These are phyloP conservation scores for Hymenoscyphus occultus DNA, from an alignment of 2,329 filamentous ascomycete genomes.

Conservation along the genomic window DNA sequence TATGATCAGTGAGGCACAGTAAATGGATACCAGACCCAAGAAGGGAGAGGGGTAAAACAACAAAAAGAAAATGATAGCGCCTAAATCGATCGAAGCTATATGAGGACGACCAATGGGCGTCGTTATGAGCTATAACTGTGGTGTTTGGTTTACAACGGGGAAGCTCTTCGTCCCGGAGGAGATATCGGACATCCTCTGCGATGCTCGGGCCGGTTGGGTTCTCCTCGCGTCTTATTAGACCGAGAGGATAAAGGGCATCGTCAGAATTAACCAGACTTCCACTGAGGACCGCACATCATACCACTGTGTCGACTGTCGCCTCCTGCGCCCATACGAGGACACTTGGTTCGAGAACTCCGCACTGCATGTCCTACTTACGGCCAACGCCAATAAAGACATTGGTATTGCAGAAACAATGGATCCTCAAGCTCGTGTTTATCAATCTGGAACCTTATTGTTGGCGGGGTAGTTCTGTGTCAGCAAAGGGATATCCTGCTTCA, in stretches of 20 bases:
- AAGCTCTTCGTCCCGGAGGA: too few species aligned
- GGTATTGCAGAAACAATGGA: not conserved
- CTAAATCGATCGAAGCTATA: too few species aligned
- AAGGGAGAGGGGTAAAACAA: too few species aligned
- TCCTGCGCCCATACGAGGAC: not conserved
- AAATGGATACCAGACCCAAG: too few species aligned
- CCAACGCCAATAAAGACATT: not conserved
- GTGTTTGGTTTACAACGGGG: too few species aligned
- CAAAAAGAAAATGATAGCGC: too few species aligned
- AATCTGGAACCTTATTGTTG: not conserved
- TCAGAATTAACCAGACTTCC: not conserved
- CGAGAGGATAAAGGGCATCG: not conserved
- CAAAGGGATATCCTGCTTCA: not conserved
- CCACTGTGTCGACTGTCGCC: not conserved
- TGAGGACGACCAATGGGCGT: too few species aligned
- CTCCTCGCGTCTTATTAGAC: not conserved
- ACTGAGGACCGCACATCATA: not conserved
- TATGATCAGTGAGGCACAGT: too few species aligned
- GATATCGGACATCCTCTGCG: not conserved
- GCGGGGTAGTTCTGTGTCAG: not conserved
- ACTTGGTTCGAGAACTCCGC: not conserved
- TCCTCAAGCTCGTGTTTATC: not conserved
- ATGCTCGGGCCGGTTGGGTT: not conserved
- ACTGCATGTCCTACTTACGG: not conserved
- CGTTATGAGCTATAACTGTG: too few species aligned